Evolutionary conservation across 2,329 filamentous ascomycete species (phyloP).

Genomic region (Acephala macrosclerotiorum): DNA sequence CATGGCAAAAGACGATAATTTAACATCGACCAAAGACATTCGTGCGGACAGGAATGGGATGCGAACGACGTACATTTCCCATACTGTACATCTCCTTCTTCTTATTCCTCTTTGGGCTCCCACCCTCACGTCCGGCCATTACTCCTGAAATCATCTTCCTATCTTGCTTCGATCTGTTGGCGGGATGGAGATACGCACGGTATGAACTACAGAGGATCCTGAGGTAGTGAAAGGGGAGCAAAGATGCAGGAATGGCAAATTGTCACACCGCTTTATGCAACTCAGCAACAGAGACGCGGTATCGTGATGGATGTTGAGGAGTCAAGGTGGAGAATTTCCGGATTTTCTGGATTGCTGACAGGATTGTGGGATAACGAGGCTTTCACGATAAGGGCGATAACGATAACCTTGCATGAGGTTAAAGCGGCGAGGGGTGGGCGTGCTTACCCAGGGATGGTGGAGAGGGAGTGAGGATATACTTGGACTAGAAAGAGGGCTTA

Average conservation of each 20-base stretch:
- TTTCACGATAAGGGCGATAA: conserved; percentile 5
- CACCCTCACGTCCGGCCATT: background rate
- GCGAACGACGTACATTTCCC: conserved; percentile 1
- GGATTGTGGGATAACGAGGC: background rate
- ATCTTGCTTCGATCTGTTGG: background rate
- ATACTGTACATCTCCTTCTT: conserved; percentile 1
- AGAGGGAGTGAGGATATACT: background rate
- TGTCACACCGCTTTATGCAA: conserved; percentile 4
- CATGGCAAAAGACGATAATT: too few species aligned
- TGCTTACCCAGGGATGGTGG: background rate
- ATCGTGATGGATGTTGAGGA: background rate
- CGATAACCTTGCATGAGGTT: background rate
- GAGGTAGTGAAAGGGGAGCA: background rate
- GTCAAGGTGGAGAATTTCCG: background rate
- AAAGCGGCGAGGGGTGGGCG: background rate
- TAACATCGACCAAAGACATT: too few species aligned
- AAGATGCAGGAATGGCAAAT: background rate
- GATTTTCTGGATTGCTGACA: background rate
- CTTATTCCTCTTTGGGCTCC: background rate
- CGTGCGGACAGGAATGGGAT: background rate
- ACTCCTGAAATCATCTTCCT: background rate
- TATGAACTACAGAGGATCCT: background rate
- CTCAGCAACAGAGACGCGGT: too few species aligned
- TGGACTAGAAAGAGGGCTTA: background rate
- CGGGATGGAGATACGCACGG: background rate